Evolutionary conservation across 352 stramenopile genomes (phyloP).

Genomic region (Pythium rishiriense): DNA sequence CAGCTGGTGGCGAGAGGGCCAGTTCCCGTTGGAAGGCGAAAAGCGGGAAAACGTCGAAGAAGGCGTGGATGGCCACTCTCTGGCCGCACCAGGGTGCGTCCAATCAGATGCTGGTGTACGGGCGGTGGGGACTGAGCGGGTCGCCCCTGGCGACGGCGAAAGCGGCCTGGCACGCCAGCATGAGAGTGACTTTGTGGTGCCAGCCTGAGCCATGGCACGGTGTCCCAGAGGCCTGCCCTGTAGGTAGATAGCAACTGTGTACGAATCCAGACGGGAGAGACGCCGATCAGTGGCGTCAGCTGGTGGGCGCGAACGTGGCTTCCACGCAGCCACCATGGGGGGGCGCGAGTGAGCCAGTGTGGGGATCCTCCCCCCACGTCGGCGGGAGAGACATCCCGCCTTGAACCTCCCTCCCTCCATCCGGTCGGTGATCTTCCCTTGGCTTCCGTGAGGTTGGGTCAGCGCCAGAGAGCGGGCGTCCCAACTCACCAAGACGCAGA

Average conservation of each 20-base stretch:
- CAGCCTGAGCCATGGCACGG: background rate
- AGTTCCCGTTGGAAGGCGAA: slow-evolving; percentile 5
- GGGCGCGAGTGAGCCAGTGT: slow-evolving; percentile 1
- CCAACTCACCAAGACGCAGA: slow-evolving; percentile 16
- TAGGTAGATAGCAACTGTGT: no score
- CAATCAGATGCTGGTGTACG: slow-evolving; percentile 1
- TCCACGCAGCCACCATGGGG: slow-evolving; percentile 3
- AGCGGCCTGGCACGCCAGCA: slow-evolving; percentile 6
- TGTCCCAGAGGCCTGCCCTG: background rate
- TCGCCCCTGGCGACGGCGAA: background rate
- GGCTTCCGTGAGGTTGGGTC: no score
- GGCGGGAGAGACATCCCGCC: slow-evolving; percentile 1
- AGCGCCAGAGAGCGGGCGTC: background rate
- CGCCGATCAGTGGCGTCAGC: background rate
- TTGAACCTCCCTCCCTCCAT: background rate
- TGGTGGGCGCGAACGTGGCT: slow-evolving; percentile 12
- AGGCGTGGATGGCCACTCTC: slow-evolving; percentile 6
- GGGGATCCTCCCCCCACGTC: background rate
- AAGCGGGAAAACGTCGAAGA: no score
- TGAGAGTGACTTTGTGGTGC: background rate
- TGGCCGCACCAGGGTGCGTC: background rate
- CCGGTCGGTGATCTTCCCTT: background rate
- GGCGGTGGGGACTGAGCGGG: no score
- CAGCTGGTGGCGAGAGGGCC: slow-evolving; percentile 24
- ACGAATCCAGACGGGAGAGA: slow-evolving; percentile 3